Conservation (phyloP, 495 filamentous ascomycete genomes). For the Neurospora pannonica region DNA sequence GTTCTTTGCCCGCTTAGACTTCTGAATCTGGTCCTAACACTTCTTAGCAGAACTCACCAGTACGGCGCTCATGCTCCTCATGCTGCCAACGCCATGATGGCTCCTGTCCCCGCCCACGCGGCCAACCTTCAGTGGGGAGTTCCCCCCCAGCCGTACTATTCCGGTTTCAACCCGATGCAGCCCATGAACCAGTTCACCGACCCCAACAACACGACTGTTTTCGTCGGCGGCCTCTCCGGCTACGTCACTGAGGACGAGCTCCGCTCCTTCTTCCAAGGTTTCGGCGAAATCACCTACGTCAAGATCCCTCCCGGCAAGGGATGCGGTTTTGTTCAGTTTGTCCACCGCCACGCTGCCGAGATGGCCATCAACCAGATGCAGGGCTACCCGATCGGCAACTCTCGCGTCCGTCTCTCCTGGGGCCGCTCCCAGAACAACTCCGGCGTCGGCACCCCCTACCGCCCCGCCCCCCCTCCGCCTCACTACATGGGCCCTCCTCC, state of each 20-base stretch:
- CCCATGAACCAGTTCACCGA: slow-evolving; percentile 99
- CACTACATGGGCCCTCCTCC: slow-evolving; percentile 43
- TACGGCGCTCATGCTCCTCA: slow-evolving; percentile 24
- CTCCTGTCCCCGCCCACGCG: slow-evolving; percentile 25
- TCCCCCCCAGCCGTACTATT: slow-evolving; percentile 23
- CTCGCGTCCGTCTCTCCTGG: slow-evolving; percentile 93
- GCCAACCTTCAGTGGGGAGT: slow-evolving; percentile 30
- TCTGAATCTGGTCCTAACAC: slow-evolving; percentile 4
- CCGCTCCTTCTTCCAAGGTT: slow-evolving; percentile 98
- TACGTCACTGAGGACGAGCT: slow-evolving; percentile 99
- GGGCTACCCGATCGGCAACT: slow-evolving; percentile 98
- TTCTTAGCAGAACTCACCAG: slow-evolving; percentile 24
- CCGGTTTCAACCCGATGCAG: slow-evolving; percentile 47
- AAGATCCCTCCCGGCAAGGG: slow-evolving; percentile 99
- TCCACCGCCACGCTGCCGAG: slow-evolving; percentile 96
- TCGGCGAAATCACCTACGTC: slow-evolving; percentile 99
- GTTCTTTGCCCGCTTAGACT: slow-evolving; percentile 2
- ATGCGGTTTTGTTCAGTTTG: slow-evolving; percentile 98
- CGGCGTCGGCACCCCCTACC: slow-evolving; percentile 93
- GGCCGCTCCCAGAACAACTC: slow-evolving; percentile 99
- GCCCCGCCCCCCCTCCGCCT: slow-evolving; percentile 86
- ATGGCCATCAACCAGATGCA: slow-evolving; percentile 99
- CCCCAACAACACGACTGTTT: slow-evolving; percentile 99
- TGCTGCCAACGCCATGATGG: slow-evolving; percentile 26
- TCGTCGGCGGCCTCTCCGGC: slow-evolving; percentile 92